Base-by-base conservation (phyloP, 805 yeast species). In the Jamesozyma lodderae region DNA sequence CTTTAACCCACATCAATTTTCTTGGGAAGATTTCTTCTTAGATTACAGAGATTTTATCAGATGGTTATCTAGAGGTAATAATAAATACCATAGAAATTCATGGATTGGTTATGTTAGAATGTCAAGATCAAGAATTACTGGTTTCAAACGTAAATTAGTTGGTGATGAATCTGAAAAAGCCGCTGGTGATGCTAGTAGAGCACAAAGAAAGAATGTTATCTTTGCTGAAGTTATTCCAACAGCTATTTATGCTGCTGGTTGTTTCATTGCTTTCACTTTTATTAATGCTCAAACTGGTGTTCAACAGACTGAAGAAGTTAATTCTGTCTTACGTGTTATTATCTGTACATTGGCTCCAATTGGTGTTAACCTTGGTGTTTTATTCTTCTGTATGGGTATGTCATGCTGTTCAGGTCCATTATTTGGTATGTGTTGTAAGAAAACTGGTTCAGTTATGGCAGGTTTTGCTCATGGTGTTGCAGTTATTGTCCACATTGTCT, bases 341-440 rank as follows among this genome's bases (percentile, higher is more conserved):
- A 76, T 83, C 47, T 82, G 92, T 70, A 67, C 95, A 4, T 68
- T 90, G 53, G 97, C 82, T 38, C 99, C 99, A 45, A 81, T 92
- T 60, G 95, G 69, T 23, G 74, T 90, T 62, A 81, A 92, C 62
- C 75, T 86, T 63, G 98, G 95, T 72, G 81, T 78, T 24, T 67
- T 88, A 49, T 75, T 73, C 55, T 72, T 82, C 48, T 75, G 90
- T 65, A 70, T 83, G 52, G 86, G 77, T 52, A 59, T 88, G 64
- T 83, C 96, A 13, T 92, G 98, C 68, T 92, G 96, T 73, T 85
- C 95, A 21, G 99, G 99, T 62, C 98, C 99, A 52, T 53, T 90
- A 59, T 76, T 90, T 48, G 92, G 92, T 41, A 64, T 88, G 68
- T 90, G 98, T 67, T 90, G 97, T 70, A 88, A 88, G 77, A 81